Evolutionary conservation across 2,329 filamentous ascomycete genomes (phyloP).

Genomic region (Penicillium sp.): DNA sequence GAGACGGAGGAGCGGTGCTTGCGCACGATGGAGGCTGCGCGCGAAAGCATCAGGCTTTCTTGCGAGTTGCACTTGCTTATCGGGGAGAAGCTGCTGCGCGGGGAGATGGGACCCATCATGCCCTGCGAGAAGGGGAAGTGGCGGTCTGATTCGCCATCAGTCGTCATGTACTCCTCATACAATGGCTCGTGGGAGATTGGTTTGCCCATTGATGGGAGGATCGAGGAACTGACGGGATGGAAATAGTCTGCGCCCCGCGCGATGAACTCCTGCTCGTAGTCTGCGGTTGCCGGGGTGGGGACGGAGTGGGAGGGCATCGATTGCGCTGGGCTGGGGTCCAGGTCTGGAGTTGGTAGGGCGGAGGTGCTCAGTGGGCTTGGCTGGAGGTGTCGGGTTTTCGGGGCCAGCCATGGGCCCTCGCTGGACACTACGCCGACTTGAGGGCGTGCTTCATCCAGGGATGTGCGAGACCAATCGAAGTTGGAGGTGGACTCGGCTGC

Average conservation of each 20-base stretch:
- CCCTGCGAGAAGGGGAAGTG: constrained; percentile 47
- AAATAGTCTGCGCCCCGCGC: constrained; percentile 28
- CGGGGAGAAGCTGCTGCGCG: constrained; percentile 51
- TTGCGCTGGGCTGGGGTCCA: constrained; percentile 36
- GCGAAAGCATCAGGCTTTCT: constrained; percentile 56
- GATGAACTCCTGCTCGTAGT: constrained; percentile 30
- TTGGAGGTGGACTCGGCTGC: constrained; percentile 61
- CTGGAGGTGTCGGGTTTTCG: constrained; percentile 17
- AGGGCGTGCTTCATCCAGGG: constrained; percentile 33
- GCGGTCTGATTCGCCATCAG: constrained; percentile 48
- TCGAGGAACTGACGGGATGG: constrained; percentile 30
- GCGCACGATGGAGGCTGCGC: constrained; percentile 47
- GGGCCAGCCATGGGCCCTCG: constrained; percentile 13
- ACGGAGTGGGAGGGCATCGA: constrained; percentile 31
- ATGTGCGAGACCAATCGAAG: constrained; percentile 55
- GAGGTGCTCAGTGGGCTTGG: constrained; percentile 29
- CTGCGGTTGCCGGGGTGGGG: constrained; percentile 31
- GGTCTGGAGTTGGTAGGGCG: constrained; percentile 32
- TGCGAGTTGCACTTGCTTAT: constrained; percentile 59
- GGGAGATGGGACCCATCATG: constrained; percentile 40
- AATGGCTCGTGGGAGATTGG: constrained; percentile 35
- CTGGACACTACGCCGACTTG: constrained; percentile 18
- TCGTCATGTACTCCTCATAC: constrained; percentile 45
- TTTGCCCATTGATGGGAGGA: constrained; percentile 35
- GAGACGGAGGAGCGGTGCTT: constrained; percentile 51